Evolutionary conservation across 768 basidiomycete genomes (phyloP), one percentile per base, ranked within the genome.

Genomic region (Kwoniella shandongensis): DNA sequence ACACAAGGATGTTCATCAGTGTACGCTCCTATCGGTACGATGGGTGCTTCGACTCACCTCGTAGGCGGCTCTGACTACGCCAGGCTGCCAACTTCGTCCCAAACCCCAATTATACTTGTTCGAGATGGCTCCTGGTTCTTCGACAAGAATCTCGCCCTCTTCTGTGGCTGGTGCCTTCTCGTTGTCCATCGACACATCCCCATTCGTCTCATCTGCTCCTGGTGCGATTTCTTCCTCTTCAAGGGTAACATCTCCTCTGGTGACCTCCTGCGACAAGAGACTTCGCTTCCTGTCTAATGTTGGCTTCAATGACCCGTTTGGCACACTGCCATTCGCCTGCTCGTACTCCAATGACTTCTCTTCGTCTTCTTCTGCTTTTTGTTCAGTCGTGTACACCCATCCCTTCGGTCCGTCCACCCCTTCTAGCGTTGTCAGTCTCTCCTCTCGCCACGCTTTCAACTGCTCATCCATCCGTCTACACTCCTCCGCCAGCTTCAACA

Each of bases 401-500:
- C 52, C 62, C 11, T 40, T 44, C 29, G 29, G 26, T 38, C 30
- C 25, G 44, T 73, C 68, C 17, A 6, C 38, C 1, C 69, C 66
- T 13, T 69, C 61, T 17, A 74, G 52, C 8, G 44, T 50, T 23
- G 55, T 56, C 53, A 74, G 38, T 42, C 70, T 49, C 20, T 67
- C 65, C 30, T 67, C 62, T 38, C 72, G 63, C 30, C 55, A 68
- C 30, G 41, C 84, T 26, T 52, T 41, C 32, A 79, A 53, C 49
- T 68, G 61, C 15, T 81, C 78, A 46, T 85, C 86, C 40, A 85
- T 80, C 42, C 88, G 85, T 4, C 78, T 66, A 1, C 85, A 84
- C 30, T 86, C 81, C 65, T 79, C 80, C 0, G 91, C 87, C 59
- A 86, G 85, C 77, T 86, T 82, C 69, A 77, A 81, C 88, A 97